phyloP scores from a whole-genome alignment of 2,329 filamentous ascomycete species.

The Blastomyces silverae region DNA sequence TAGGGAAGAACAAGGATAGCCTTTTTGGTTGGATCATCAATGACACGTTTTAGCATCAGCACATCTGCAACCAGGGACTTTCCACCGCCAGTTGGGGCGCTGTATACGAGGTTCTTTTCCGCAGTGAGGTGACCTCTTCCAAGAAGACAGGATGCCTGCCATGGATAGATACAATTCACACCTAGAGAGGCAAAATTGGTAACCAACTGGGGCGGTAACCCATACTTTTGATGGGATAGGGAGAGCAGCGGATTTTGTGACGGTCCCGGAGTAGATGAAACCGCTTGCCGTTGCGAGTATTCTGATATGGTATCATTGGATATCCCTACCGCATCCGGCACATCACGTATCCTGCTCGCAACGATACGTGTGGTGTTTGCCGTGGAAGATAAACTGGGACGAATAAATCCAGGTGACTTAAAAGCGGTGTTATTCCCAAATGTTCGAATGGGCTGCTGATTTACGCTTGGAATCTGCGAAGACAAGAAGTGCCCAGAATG shows the following conservation, averaged over 20 bases:
- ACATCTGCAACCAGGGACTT: slow-evolving; percentile 69
- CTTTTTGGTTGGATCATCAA: slow-evolving; percentile 58
- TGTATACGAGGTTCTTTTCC: slow-evolving; percentile 67
- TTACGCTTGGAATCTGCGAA: slow-evolving; percentile 8
- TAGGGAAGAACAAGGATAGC: slow-evolving; percentile 68
- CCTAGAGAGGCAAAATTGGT: slow-evolving; percentile 59
- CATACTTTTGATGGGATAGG: slow-evolving; percentile 58
- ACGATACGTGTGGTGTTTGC: slow-evolving; percentile 33
- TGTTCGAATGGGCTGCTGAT: slow-evolving; percentile 8
- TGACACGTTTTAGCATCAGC: slow-evolving; percentile 63
- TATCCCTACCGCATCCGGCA: slow-evolving; percentile 21
- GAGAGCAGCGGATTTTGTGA: slow-evolving; percentile 47
- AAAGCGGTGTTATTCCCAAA: not conserved
- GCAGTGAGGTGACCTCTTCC: slow-evolving; percentile 60
- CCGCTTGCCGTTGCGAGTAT: slow-evolving; percentile 50
- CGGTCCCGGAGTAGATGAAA: slow-evolving; percentile 29
- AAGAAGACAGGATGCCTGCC: slow-evolving; percentile 69
- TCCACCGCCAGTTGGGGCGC: slow-evolving; percentile 69
- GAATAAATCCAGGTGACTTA: not conserved
- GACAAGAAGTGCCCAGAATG: slow-evolving; percentile 23
- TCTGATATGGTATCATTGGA: slow-evolving; percentile 38
- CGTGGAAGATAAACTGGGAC: slow-evolving; percentile 9
- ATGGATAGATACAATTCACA: slow-evolving; percentile 68
- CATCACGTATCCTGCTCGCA: slow-evolving; percentile 32
- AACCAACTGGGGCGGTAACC: slow-evolving; percentile 54